A percentile compares a stretch with the other conserved stretches of the same genome.
These are phyloP conservation scores for Diaporthe vaccinii DNA, from an alignment of 2,329 filamentous ascomycete species.

Conservation along the genomic window DNA sequence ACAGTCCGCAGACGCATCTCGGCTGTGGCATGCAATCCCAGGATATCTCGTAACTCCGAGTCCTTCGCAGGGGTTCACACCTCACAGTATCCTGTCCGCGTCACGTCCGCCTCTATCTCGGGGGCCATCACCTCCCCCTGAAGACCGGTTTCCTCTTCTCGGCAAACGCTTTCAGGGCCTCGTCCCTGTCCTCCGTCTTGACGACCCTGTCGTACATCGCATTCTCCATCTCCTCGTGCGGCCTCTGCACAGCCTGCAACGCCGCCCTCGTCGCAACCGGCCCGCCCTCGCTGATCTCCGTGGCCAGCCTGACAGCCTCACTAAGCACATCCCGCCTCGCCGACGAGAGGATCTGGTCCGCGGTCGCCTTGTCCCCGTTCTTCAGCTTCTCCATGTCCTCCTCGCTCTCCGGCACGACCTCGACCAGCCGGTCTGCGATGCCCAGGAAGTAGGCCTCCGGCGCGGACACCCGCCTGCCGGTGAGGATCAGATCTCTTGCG, in stretches of 20 bases:
- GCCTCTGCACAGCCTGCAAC: conserved; percentile 80
- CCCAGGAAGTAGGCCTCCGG: conserved; percentile 93
- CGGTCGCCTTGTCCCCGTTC: conserved; percentile 60
- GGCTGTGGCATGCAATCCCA: neutral
- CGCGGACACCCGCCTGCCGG: conserved; percentile 85
- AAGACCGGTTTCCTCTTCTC: conserved; percentile 74
- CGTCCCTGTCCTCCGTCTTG: conserved; percentile 85
- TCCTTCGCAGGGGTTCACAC: neutral
- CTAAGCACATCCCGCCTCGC: conserved; percentile 78
- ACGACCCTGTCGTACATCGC: conserved; percentile 88
- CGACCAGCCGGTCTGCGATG: conserved; percentile 89
- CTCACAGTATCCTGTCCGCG: no score
- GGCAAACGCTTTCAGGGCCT: conserved; percentile 87
- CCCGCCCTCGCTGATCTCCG: conserved; percentile 85
- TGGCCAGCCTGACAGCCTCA: conserved; percentile 83
- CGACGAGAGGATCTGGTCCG: conserved; percentile 59
- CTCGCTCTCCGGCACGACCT: conserved; percentile 74
- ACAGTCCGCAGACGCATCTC: neutral
- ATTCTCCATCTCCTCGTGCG: conserved; percentile 85
- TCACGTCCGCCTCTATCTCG: no score
- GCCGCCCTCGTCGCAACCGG: conserved; percentile 86
- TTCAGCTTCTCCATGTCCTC: conserved; percentile 53
- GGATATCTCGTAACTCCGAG: neutral
- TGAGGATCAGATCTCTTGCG: conserved; percentile 92
- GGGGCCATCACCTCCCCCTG: conserved; percentile 56